Conservation (phyloP, 768 basidiomycete genomes). For the Tulasnella calospora region DNA sequence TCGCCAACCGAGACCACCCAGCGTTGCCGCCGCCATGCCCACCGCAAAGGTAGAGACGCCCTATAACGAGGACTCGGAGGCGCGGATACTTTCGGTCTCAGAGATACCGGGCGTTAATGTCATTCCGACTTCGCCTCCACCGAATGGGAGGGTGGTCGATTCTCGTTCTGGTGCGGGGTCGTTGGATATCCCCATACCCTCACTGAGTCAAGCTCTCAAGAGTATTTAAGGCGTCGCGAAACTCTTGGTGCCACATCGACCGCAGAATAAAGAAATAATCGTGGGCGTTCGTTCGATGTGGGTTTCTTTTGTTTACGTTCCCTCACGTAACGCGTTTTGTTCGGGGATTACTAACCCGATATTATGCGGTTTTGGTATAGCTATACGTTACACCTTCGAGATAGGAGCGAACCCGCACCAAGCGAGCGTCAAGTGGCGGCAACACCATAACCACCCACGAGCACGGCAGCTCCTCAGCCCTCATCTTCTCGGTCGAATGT, state of each 20-base stretch:
- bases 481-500: constrained; percentile 68
- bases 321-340: neutral
- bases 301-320: neutral
- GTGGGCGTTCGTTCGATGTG: constrained; percentile 26
- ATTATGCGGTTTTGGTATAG: neutral
- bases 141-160: neutral
- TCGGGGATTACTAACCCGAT: neutral
- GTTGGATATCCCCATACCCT: constrained; percentile 10
- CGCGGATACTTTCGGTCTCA: neutral
- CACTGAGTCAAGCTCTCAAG: neutral
- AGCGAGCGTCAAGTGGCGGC: neutral
- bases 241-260: constrained; percentile 8
- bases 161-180: neutral
- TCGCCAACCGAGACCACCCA: no score
- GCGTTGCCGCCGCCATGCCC: no score
- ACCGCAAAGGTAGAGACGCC: neutral
- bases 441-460: constrained; percentile 53
- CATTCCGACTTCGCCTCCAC: constrained; percentile 13
- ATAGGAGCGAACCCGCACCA: constrained; percentile 30
- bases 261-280: constrained; percentile 18
- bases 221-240: neutral
- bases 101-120: constrained; percentile 11
- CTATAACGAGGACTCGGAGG: neutral
- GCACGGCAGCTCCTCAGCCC: constrained; percentile 64
- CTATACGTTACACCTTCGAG: constrained; percentile 47